phyloP scores from a whole-genome alignment of 768 basidiomycete species.

The Trametes gibbosa region DNA sequence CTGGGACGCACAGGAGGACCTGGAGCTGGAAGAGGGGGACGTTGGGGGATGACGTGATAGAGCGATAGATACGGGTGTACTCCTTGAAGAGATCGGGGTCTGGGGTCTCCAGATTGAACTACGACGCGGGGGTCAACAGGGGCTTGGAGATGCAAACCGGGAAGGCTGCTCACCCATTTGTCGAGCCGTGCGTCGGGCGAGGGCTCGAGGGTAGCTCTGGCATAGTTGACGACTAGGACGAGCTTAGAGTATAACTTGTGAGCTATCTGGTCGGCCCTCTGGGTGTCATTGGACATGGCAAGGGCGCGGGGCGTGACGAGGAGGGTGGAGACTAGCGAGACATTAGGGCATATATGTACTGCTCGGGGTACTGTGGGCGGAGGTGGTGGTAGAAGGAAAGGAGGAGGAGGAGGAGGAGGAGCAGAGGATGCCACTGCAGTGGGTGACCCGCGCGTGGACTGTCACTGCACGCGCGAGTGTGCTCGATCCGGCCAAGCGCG shows the following conservation, averaged over 20 bases:
- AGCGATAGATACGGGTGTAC: conserved; percentile 57
- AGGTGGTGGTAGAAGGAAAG: conserved; percentile 9
- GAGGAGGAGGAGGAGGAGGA: conserved; percentile 9
- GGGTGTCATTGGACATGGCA: conserved; percentile 52
- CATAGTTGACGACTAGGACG: conserved; percentile 69
- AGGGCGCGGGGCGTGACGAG: conserved; percentile 22
- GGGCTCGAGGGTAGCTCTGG: conserved; percentile 60
- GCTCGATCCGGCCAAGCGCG: conserved; percentile 19
- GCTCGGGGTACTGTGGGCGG: conserved; percentile 2
- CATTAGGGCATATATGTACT: conserved; percentile 26
- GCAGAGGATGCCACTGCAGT: not conserved
- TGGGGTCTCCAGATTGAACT: conserved; percentile 84
- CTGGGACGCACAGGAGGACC: conserved; percentile 69
- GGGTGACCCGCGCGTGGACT: not conserved
- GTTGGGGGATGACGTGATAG: conserved; percentile 44
- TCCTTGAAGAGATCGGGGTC: conserved; percentile 68
- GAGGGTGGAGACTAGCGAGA: conserved; percentile 19
- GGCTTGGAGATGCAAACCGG: not conserved
- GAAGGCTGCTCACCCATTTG: conserved; percentile 67
- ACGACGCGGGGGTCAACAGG: conserved; percentile 5
- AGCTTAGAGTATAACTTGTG: conserved; percentile 83
- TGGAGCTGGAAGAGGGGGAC: conserved; percentile 60
- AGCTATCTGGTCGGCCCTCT: conserved; percentile 84
- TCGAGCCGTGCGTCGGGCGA: conserved; percentile 52
- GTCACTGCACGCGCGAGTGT: not conserved